phyloP scores from a whole-genome alignment of 1,284 basidiomycete species.

The Boletus semigastroideus region DNA sequence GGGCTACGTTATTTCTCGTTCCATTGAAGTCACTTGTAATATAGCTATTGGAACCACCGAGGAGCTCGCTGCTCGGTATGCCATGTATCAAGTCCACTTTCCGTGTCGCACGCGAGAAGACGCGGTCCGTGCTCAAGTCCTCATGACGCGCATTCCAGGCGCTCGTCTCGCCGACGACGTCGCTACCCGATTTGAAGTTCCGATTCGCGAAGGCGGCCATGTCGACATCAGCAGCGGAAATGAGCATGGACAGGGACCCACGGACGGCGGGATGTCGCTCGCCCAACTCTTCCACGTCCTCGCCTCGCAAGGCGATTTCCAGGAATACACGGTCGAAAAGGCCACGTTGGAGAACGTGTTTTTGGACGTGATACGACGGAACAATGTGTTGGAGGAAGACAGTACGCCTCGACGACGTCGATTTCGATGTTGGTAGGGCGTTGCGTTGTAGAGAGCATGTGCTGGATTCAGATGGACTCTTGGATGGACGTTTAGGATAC shows the following conservation, averaged over 20 bases:
- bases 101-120: constrained; percentile 64
- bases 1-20: too few species aligned
- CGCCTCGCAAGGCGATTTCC: constrained; percentile 52
- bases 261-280: constrained; percentile 40
- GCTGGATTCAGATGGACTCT: too few species aligned
- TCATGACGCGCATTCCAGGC: constrained; percentile 65
- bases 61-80: constrained; percentile 62
- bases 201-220: constrained; percentile 38
- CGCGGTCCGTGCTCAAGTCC: constrained; percentile 48
- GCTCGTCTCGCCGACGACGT: constrained; percentile 73
- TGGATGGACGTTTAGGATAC: too few species aligned
- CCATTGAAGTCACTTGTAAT: too few species aligned
- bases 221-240: constrained; percentile 4
- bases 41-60: constrained; percentile 48
- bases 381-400: not conserved
- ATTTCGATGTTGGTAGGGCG: not conserved
- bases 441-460: too few species aligned
- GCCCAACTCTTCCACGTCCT: constrained; percentile 55
- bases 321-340: constrained; percentile 50
- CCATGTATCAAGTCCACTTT: constrained; percentile 79
- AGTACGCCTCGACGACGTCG: not conserved
- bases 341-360: constrained; percentile 72
- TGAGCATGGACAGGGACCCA: not conserved
- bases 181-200: constrained; percentile 76
- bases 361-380: constrained; percentile 49